Evolutionary conservation across 2,329 filamentous ascomycete genomes (phyloP).

Genomic region (Clonostachys rhizophaga): DNA sequence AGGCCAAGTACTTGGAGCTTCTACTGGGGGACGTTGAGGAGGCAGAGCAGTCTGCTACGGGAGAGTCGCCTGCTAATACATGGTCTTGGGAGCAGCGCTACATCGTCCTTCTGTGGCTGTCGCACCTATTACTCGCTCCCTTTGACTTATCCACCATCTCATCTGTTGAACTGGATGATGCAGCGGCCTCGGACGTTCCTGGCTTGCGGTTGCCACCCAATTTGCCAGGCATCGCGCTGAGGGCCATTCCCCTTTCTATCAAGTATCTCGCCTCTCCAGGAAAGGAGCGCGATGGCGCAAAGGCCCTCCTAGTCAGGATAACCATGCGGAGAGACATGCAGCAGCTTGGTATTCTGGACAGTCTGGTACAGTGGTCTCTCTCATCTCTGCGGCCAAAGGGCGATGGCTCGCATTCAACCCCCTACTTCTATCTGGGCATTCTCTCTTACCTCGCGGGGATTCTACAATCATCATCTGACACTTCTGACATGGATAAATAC

Average conservation of each 20-base stretch:
- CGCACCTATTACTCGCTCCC: constrained; percentile 76
- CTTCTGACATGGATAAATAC: constrained; percentile 67
- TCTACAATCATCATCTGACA: constrained; percentile 63
- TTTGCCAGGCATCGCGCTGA: constrained; percentile 65
- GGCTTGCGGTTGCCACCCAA: constrained; percentile 51
- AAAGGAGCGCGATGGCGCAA: constrained; percentile 89
- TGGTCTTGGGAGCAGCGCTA: constrained; percentile 88
- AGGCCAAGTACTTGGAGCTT: constrained; percentile 78
- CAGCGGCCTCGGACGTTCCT: constrained; percentile 31
- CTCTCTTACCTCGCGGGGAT: constrained; percentile 77
- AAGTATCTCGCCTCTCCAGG: constrained; percentile 70
- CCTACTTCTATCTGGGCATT: constrained; percentile 74
- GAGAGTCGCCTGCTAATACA: constrained; percentile 4
- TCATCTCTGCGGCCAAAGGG: constrained; percentile 45
- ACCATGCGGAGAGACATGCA: constrained; percentile 89
- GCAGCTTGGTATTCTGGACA: constrained; percentile 62
- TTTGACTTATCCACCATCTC: constrained; percentile 91
- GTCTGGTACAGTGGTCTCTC: constrained; percentile 68
- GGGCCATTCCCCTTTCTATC: constrained; percentile 67
- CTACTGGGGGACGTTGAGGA: constrained; percentile 72
- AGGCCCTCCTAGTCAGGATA: constrained; percentile 72
- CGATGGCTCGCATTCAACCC: constrained; percentile 34
- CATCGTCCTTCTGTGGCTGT: constrained; percentile 81
- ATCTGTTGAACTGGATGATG: constrained; percentile 44
- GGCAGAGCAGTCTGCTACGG: constrained; percentile 26